phyloP scores from a whole-genome alignment of 23 red algal genomes.

The Gracilaria gracilis region DNA sequence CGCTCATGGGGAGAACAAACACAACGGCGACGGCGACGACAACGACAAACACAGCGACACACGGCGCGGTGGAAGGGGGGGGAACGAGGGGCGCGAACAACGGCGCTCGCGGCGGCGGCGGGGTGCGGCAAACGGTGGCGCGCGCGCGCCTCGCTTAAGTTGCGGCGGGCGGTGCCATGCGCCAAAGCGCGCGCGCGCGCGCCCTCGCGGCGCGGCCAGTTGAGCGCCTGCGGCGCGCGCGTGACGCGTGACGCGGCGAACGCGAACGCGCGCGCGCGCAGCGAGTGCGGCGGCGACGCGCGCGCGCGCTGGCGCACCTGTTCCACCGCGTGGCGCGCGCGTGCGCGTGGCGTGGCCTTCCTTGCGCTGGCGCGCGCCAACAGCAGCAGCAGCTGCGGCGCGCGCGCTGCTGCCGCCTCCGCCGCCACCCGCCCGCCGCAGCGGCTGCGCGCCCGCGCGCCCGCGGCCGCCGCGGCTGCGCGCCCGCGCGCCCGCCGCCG shows the following conservation, averaged over 20 bases:
- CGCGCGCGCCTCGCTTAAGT: not conserved
- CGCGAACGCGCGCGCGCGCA: not conserved
- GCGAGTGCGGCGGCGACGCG: not conserved
- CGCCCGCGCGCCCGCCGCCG: no score
- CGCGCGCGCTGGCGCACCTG: not conserved
- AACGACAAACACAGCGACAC: no score
- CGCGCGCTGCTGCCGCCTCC: no score
- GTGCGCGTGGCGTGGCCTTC: not conserved
- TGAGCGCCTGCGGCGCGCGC: not conserved
- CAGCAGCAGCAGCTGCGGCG: no score
- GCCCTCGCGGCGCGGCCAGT: no score
- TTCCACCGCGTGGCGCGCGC: not conserved
- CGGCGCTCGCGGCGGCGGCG: not conserved
- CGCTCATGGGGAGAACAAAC: not conserved
- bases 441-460: not conserved
- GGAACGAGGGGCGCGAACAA: not conserved
- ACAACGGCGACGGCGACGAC: not conserved
- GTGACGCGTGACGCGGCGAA: no score
- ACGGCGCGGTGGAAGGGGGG: no score
- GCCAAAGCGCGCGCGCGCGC: no score
- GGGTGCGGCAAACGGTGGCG: no score
- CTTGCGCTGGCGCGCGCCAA: not conserved
- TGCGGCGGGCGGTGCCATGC: no score
- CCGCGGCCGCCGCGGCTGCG: no score
- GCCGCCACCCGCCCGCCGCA: no score